A percentile compares a stretch with the other conserved stretches of the same genome.
phyloP scores from a whole-genome alignment of 2,329 filamentous ascomycete genomes.

The Neofusicoccum parvum region DNA sequence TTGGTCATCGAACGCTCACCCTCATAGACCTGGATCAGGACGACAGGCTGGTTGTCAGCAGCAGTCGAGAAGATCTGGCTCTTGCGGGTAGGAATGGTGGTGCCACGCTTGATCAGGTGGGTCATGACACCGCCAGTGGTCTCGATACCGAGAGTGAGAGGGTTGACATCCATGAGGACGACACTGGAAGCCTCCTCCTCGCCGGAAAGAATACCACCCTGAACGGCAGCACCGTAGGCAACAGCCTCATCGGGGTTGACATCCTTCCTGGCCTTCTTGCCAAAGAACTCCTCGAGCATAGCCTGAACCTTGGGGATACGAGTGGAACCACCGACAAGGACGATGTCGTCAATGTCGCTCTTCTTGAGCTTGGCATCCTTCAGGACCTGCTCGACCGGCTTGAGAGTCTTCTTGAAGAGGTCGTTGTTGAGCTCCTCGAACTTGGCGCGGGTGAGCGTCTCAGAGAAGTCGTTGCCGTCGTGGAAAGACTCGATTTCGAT shows the following conservation, averaged over 20 bases:
- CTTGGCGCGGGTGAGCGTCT: slow-evolving; percentile 97
- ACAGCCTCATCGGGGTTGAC: slow-evolving; percentile 99
- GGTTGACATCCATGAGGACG: slow-evolving; percentile 97
- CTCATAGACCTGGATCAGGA: slow-evolving; percentile 94
- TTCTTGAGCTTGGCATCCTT: slow-evolving; percentile 99
- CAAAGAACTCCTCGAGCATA: slow-evolving; percentile 94
- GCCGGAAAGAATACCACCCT: slow-evolving; percentile 91
- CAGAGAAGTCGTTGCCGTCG: slow-evolving; percentile 95
- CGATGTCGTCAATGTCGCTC: slow-evolving; percentile 91
- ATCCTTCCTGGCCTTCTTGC: slow-evolving; percentile 98
- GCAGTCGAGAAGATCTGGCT: slow-evolving; percentile 97
- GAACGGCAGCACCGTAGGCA: slow-evolving; percentile 94
- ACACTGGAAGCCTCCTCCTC: slow-evolving; percentile 78
- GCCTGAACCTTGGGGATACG: slow-evolving; percentile 98
- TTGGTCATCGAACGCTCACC: slow-evolving; percentile 93
- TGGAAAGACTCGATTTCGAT: slow-evolving; percentile 96
- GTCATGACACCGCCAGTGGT: slow-evolving; percentile 98
- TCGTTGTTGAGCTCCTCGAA: slow-evolving; percentile 99
- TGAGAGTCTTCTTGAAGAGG: slow-evolving; percentile 98
- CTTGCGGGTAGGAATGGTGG: slow-evolving; percentile 92
- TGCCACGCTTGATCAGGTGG: slow-evolving; percentile 93
- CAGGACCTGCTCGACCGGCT: slow-evolving; percentile 97
- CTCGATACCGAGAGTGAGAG: slow-evolving; percentile 93
- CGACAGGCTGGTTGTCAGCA: slow-evolving; percentile 93
- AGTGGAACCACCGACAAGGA: slow-evolving; percentile 96